A percentile compares a stretch with the other conserved stretches of the same genome.
phyloP scores from a whole-genome alignment of 1,139 yeast species.

The Arxiozyma bovina region DNA sequence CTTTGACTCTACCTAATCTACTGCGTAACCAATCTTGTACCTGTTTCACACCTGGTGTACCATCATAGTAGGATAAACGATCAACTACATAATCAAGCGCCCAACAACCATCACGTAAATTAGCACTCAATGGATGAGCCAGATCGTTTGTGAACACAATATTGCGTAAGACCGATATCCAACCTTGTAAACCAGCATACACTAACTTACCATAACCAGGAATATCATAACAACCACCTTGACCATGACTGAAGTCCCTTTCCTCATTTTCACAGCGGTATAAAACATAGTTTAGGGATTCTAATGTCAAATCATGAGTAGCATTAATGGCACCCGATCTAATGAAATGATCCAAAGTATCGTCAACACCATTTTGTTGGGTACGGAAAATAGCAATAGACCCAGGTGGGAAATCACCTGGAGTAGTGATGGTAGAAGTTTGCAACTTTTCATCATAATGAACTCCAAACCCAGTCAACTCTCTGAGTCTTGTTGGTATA shows the following conservation, averaged over 20 bases:
- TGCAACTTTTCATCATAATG: constrained; percentile 34
- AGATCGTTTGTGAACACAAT: constrained; percentile 65
- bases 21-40: constrained; percentile 62
- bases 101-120: constrained; percentile 80
- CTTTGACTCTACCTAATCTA: constrained; percentile 56
- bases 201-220: constrained; percentile 67
- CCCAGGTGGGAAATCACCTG: constrained; percentile 70
- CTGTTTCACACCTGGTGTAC: constrained; percentile 39
- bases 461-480: constrained; percentile 44
- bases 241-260: constrained; percentile 65
- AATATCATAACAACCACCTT: constrained; percentile 61
- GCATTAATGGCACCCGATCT: constrained; percentile 72
- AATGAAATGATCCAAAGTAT: constrained; percentile 53
- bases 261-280: constrained; percentile 85
- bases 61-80: constrained; percentile 51
- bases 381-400: constrained; percentile 81
- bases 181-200: constrained; percentile 90
- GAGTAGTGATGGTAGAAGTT: constrained; percentile 47
- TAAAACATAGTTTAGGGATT: constrained; percentile 66
- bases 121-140: constrained; percentile 75
- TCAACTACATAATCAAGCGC: constrained; percentile 69
- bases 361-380: constrained; percentile 47
- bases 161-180: constrained; percentile 61
- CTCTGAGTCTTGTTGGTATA: constrained; percentile 55
- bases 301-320: constrained; percentile 47